Evolutionary conservation across 1,284 basidiomycete genomes (phyloP).

Genomic region (Malassezia psittaci): DNA sequence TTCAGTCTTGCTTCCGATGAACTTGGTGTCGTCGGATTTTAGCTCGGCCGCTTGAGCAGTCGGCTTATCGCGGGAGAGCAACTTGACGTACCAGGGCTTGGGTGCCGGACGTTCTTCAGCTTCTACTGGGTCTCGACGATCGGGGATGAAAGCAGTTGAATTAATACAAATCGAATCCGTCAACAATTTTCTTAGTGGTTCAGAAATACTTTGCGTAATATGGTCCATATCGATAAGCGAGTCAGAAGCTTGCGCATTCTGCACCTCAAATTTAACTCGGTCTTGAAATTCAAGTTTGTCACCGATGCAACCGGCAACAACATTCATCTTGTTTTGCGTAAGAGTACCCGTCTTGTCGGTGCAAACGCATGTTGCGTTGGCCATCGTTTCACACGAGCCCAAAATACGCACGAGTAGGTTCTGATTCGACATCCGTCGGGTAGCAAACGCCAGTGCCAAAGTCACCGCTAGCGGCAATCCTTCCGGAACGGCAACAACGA

Average conservation of each 20-base stretch:
- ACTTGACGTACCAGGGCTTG: neutral
- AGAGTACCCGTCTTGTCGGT: conserved; percentile 80
- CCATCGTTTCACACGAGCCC: conserved; percentile 96
- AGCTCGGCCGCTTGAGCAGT: conserved; percentile 13
- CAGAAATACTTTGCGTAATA: conserved; percentile 50
- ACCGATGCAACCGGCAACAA: conserved; percentile 89
- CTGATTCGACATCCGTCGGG: conserved; percentile 88
- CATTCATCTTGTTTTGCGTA: conserved; percentile 86
- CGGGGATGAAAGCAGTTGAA: conserved; percentile 78
- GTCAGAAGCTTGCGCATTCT: conserved; percentile 49
- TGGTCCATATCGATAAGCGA: conserved; percentile 14
- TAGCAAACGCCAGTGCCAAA: conserved; percentile 88
- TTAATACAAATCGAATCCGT: conserved; percentile 83
- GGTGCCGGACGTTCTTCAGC: conserved; percentile 15
- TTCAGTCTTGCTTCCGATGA: conserved; percentile 93
- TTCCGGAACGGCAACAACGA: conserved; percentile 96
- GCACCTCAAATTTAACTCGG: conserved; percentile 56
- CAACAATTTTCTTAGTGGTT: conserved; percentile 60
- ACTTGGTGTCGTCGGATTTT: conserved; percentile 49
- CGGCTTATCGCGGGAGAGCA: neutral
- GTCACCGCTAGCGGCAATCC: conserved; percentile 92
- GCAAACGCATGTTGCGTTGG: conserved; percentile 88
- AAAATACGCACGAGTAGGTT: conserved; percentile 89
- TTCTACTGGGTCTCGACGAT: conserved; percentile 20
- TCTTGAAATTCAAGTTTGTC: conserved; percentile 86